phyloP scores from a whole-genome alignment of 768 basidiomycete species.

The Collybia sp. region DNA sequence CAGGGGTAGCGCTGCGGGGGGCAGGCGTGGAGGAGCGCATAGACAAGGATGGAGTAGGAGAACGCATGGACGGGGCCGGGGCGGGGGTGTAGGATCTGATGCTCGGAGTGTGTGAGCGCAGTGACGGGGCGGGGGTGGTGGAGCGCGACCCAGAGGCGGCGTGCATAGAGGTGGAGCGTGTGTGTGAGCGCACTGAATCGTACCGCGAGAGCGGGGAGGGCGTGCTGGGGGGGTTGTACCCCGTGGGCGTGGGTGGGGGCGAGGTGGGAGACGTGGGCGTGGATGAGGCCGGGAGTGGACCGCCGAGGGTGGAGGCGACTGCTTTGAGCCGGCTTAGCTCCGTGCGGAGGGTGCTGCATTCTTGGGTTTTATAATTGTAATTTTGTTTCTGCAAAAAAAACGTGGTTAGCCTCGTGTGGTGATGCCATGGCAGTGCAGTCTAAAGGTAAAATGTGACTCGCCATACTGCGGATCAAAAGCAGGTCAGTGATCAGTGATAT shows the following conservation, averaged over 20 bases:
- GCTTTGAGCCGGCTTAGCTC: conserved; percentile 59
- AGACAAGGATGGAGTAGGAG: conserved; percentile 19
- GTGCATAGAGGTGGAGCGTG: conserved; percentile 56
- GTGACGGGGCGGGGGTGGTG: conserved; percentile 39
- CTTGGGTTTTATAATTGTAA: conserved; percentile 66
- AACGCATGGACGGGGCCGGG: conserved; percentile 26
- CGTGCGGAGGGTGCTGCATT: conserved; percentile 61
- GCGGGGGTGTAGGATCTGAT: conserved; percentile 38
- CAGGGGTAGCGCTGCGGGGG: conserved; percentile 22
- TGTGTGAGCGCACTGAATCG: conserved; percentile 36
- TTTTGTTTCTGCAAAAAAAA: conserved; percentile 41
- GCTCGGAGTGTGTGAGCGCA: conserved; percentile 21
- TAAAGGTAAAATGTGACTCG: too few species aligned
- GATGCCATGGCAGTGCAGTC: background rate
- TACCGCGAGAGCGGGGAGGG: conserved; percentile 47
- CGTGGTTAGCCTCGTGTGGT: conserved; percentile 13
- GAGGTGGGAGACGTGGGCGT: conserved; percentile 28
- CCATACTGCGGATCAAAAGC: background rate
- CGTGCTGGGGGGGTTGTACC: conserved; percentile 26
- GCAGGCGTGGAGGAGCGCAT: conserved; percentile 26
- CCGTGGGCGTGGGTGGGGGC: conserved; percentile 30
- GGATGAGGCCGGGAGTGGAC: conserved; percentile 25
- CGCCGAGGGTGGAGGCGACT: conserved; percentile 36
- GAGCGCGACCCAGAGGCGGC: conserved; percentile 39
- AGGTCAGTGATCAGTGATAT: conserved; percentile 3